A percentile compares a stretch with the other conserved stretches of the same genome.
phyloP scores from a whole-genome alignment of 768 basidiomycete species.

The Aureoboletus auriporus region DNA sequence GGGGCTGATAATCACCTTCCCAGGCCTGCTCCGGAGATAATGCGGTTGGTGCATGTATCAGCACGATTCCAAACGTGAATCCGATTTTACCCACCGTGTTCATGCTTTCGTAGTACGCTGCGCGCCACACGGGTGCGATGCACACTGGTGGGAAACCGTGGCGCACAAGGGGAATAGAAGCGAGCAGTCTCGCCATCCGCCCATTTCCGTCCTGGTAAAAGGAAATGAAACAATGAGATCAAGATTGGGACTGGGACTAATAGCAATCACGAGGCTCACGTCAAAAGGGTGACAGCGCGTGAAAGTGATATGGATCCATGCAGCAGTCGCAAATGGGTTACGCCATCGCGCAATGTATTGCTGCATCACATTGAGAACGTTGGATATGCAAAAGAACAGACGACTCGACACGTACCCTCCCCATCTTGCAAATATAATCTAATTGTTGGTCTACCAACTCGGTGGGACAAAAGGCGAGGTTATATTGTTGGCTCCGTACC shows the following conservation, averaged over 20 bases:
- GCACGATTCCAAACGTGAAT: neutral
- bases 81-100: slow-evolving; percentile 22
- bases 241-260: neutral
- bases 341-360: slow-evolving; percentile 37
- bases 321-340: slow-evolving; percentile 35
- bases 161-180: slow-evolving; percentile 33
- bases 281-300: slow-evolving; percentile 34
- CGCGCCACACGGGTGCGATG: slow-evolving; percentile 21
- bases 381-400: neutral
- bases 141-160: slow-evolving; percentile 31
- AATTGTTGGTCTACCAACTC: slow-evolving; percentile 30
- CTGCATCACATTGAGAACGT: slow-evolving; percentile 7
- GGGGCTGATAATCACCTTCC: slow-evolving; percentile 32
- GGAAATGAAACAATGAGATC: neutral
- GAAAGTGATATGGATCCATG: slow-evolving; percentile 33
- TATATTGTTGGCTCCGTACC: slow-evolving; percentile 30
- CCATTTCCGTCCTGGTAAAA: slow-evolving; percentile 31
- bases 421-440: slow-evolving; percentile 34
- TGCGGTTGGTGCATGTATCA: neutral
- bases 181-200: slow-evolving; percentile 31
- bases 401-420: slow-evolving; percentile 17
- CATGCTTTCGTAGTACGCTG: slow-evolving; percentile 29
- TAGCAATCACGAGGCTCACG: slow-evolving; percentile 12
- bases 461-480: slow-evolving; percentile 30
- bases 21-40: slow-evolving; percentile 19